Evolutionary conservation across 768 basidiomycete species (phyloP).

Genomic region (Asterophora parasitica): DNA sequence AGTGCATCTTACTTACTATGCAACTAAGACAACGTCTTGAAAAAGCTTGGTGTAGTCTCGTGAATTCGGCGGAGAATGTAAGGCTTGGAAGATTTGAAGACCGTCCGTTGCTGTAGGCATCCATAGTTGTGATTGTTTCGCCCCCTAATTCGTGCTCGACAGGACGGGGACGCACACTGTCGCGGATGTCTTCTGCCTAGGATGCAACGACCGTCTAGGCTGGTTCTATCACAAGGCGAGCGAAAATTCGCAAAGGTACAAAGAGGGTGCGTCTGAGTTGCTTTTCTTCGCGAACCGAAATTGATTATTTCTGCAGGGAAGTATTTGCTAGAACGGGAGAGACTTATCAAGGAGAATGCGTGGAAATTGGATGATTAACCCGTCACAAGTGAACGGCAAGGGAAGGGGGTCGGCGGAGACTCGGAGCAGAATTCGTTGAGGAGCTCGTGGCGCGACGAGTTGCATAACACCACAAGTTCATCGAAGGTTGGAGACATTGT

Average conservation of each 20-base stretch:
- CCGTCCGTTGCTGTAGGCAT: constrained; percentile 58
- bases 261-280: constrained; percentile 54
- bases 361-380: constrained; percentile 60
- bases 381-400: too few species aligned
- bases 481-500: too few species aligned
- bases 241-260: constrained; percentile 76
- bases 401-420: too few species aligned
- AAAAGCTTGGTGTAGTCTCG: constrained; percentile 48
- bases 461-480: too few species aligned
- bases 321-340: constrained; percentile 77
- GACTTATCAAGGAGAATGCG: constrained; percentile 74
- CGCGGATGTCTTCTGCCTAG: constrained; percentile 74
- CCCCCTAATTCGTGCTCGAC: neutral
- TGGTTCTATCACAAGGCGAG: constrained; percentile 84
- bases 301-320: constrained; percentile 46
- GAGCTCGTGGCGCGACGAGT: too few species aligned
- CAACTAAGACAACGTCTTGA: neutral
- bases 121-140: too few species aligned
- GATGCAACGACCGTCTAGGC: constrained; percentile 73
- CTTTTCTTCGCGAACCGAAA: neutral
- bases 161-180: constrained; percentile 82
- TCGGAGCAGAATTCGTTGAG: too few species aligned
- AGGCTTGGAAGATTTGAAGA: constrained; percentile 75
- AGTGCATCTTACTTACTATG: constrained; percentile 31
- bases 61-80: constrained; percentile 75